Evolutionary conservation across 2,329 filamentous ascomycete species (phyloP).

Genomic region (Teratosphaeria viscida): DNA sequence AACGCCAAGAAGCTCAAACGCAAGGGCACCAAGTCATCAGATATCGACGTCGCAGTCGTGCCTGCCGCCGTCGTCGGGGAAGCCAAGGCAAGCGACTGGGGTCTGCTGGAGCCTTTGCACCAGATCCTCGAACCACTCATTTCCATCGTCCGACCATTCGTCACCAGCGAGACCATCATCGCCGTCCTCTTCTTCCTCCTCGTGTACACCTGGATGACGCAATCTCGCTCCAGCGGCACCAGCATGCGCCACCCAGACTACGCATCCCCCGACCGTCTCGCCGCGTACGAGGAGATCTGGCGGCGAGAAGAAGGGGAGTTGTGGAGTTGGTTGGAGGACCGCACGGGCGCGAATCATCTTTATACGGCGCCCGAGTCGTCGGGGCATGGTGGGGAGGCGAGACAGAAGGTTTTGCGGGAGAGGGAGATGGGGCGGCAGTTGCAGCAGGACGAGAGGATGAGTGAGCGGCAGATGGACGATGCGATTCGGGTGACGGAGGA

Average conservation of each 20-base stretch:
- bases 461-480: conserved; percentile 70
- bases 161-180: conserved; percentile 69
- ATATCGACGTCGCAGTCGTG: conserved; percentile 35
- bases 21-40: conserved; percentile 43
- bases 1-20: conserved; percentile 35
- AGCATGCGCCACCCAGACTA: conserved; percentile 31
- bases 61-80: conserved; percentile 20
- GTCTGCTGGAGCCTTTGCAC: conserved; percentile 68
- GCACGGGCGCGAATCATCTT: conserved; percentile 58
- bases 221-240: conserved; percentile 15
- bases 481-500: conserved; percentile 81
- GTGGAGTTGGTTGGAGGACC: conserved; percentile 88
- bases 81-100: conserved; percentile 50
- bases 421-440: conserved; percentile 17
- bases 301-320: conserved; percentile 73
- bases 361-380: conserved; percentile 11
- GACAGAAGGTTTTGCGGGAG: conserved; percentile 18
- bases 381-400: conserved; percentile 11
- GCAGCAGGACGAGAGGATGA: conserved; percentile 54
- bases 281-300: conserved; percentile 92
- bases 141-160: conserved; percentile 58
- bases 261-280: conserved; percentile 53
- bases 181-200: conserved; percentile 63
- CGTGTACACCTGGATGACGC: conserved; percentile 55
- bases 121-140: conserved; percentile 58